phyloP scores from a whole-genome alignment of 2,329 filamentous ascomycete genomes.

The Exophiala aquamarina region DNA sequence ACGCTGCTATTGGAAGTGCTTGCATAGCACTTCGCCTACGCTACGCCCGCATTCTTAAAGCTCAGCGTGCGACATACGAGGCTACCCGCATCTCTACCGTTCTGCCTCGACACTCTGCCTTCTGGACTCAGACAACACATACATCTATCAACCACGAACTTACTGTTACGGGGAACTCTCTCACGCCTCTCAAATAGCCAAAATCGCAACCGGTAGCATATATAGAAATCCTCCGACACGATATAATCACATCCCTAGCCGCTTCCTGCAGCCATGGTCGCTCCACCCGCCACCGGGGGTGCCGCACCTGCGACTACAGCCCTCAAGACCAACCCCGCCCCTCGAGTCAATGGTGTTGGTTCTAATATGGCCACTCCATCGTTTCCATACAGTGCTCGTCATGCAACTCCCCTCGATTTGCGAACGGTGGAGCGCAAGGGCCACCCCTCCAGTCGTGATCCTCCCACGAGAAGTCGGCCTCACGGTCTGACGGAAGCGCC shows the following conservation, averaged over 20 bases:
- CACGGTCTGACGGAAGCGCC: slow-evolving; percentile 88
- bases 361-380: slow-evolving; percentile 45
- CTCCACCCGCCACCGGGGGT: slow-evolving; percentile 44
- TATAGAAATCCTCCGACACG: neutral
- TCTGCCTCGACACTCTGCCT: slow-evolving; percentile 16
- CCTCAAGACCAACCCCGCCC: slow-evolving; percentile 25
- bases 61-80: slow-evolving; percentile 17
- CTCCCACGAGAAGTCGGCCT: slow-evolving; percentile 73
- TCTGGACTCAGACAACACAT: slow-evolving; percentile 14
- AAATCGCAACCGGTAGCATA: slow-evolving; percentile 1
- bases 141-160: slow-evolving; percentile 2
- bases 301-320: slow-evolving; percentile 23
- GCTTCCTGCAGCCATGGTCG: slow-evolving; percentile 42
- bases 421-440: slow-evolving; percentile 89
- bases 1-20: slow-evolving; percentile 14
- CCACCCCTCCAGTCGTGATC: slow-evolving; percentile 73
- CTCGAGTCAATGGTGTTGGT: slow-evolving; percentile 43
- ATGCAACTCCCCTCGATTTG: slow-evolving; percentile 72
- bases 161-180: too few species aligned
- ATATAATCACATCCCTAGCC: too few species aligned
- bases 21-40: slow-evolving; percentile 16
- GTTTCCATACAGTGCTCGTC: slow-evolving; percentile 64
- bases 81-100: slow-evolving; percentile 14
- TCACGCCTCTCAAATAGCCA: too few species aligned
- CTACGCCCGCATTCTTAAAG: slow-evolving; percentile 7